Conservation (phyloP, 2,329 filamentous ascomycete species). For the Neofusicoccum parvum region DNA sequence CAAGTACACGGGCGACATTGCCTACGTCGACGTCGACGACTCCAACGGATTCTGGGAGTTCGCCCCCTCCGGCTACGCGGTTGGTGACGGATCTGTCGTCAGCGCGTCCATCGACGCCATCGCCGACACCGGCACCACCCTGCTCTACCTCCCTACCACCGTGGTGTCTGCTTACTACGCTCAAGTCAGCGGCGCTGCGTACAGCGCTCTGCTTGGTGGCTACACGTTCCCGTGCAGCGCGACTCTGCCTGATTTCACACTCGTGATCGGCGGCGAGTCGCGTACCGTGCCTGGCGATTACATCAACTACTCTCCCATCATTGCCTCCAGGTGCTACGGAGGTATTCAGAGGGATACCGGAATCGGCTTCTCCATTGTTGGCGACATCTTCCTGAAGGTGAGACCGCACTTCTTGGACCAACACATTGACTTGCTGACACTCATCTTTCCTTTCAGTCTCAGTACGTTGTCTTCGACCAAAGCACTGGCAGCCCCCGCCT, state of each 20-base stretch:
- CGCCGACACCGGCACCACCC: conserved; percentile 71
- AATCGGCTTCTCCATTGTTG: conserved; percentile 69
- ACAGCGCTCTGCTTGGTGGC: conserved; percentile 54
- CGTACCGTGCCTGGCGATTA: conserved; percentile 56
- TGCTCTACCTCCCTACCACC: conserved; percentile 59
- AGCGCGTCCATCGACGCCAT: conserved; percentile 55
- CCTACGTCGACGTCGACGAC: conserved; percentile 58
- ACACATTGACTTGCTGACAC: too few species aligned
- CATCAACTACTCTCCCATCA: conserved; percentile 57
- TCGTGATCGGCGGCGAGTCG: conserved; percentile 53
- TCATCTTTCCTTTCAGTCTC: conserved; percentile 31
- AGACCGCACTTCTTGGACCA: background rate
- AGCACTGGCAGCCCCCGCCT: conserved; percentile 38
- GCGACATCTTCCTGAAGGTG: conserved; percentile 76
- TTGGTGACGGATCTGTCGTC: conserved; percentile 50
- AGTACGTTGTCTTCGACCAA: conserved; percentile 72
- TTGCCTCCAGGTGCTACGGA: conserved; percentile 65
- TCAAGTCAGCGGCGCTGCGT: conserved; percentile 54
- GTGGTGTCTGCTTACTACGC: conserved; percentile 63
- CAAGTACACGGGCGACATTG: conserved; percentile 61
- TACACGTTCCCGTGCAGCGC: conserved; percentile 58
- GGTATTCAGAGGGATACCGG: conserved; percentile 68
- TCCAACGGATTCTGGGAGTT: conserved; percentile 67
- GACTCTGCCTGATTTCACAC: conserved; percentile 55
- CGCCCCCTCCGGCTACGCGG: conserved; percentile 56